Evolutionary conservation across 345 rosid species (phyloP), one percentile per base, ranked within the genome.

Genomic region (Citrus reticulata): DNA sequence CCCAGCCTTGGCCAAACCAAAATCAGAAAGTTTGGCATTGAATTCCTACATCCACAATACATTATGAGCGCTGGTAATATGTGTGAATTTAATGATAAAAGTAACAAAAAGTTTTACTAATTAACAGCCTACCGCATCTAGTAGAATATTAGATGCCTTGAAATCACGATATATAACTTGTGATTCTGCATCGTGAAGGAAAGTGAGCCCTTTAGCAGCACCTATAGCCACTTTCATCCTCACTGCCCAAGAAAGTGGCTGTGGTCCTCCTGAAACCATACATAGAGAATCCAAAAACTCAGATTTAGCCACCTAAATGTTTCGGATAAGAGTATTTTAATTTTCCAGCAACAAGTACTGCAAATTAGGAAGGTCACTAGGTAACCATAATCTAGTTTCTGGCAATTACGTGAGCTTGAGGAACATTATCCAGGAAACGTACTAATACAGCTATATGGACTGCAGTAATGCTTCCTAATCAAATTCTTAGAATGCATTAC

Each of bases 1-100:
- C 71, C 99, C 99, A 35, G 95, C 99, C 88, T 95, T 95, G 64
- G 99, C 99, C 89, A 95, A 68, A 74, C 99, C 99, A 64, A 95
- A 95, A 85, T 95, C 99, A 10, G 99, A 95, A 54, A 95, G 92
- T 75, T 91, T 95, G 46, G 95, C 85, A 81, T 92, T 95, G 86
- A 90, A 95, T 24, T 93, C 99, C 99, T 95, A 91, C 86, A 82
- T 63, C 24, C 24, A 59, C 22, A 75, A 39, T 46, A 25, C 40
- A 75, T 55, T 51, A 55, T 77, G 40, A 81, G 54, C 10, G 27
- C 76, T 78, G 65, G 68, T 62, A 80, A 61, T 24, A 5, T 51
- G 25, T 3, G 42, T 19, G 62, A 69, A 4, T 46, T 39, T 40
- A 30, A 74, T 20, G 51, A 24, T 57, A 40, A 35, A 59, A 35